Evolutionary conservation across 352 stramenopile genomes (phyloP).

Genomic region (Phytopythium chamaehyphon): DNA sequence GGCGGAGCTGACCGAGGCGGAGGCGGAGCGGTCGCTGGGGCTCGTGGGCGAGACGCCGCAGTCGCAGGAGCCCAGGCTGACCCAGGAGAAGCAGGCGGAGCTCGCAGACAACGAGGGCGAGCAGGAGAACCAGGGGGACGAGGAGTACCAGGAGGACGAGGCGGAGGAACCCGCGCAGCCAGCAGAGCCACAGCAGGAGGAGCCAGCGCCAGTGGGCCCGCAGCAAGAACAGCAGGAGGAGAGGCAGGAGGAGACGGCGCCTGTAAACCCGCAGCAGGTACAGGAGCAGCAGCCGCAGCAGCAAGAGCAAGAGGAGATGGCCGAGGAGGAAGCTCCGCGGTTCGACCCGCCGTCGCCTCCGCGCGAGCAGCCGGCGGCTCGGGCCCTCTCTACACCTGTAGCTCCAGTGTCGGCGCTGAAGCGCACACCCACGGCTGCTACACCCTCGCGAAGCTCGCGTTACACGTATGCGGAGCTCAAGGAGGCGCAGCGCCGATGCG

Average conservation of each 20-base stretch:
- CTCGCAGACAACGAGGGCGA: background rate
- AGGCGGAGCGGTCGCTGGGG: slow-evolving; percentile 1
- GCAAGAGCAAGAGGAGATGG: background rate
- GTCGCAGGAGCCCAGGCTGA: slow-evolving; percentile 5
- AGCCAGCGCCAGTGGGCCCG: background rate
- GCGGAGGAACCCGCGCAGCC: background rate
- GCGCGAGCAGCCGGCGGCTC: background rate
- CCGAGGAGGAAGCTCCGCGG: background rate
- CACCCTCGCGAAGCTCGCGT: slow-evolving; percentile 14
- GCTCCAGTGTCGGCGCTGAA: background rate
- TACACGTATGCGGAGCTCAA: slow-evolving; percentile 81
- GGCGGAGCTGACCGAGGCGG: too few species aligned
- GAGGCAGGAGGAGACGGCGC: background rate
- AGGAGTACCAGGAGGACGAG: background rate
- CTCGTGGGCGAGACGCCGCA: slow-evolving; percentile 1
- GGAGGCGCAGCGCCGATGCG: slow-evolving; percentile 61
- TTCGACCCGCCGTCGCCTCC: slow-evolving; percentile 2
- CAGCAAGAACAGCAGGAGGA: background rate
- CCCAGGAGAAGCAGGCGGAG: slow-evolving; percentile 1
- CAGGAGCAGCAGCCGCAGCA: background rate
- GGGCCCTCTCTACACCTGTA: too few species aligned
- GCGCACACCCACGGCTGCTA: background rate
- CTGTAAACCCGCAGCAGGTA: background rate
- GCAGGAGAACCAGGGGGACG: background rate
- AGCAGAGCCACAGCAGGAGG: background rate